Evolutionary conservation across 306 rosid species (phyloP), one percentile per base, ranked within the genome.

Genomic region (Trichosanthes truncata): DNA sequence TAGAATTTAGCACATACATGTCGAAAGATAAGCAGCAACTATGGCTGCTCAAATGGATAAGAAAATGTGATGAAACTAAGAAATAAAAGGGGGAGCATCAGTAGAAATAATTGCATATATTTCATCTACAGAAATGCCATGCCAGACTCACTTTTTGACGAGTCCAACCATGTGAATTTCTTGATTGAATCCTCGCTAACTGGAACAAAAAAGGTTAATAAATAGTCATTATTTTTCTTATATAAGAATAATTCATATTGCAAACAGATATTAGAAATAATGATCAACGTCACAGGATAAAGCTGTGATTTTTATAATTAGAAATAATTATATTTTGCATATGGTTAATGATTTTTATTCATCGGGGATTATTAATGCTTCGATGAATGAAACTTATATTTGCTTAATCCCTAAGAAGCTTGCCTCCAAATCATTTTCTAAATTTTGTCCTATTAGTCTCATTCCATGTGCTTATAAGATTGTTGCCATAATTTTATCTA

Each of bases 111-210:
- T 71, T 71, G 23, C 77, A 25, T 72, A 45, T 45, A 38, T 46
- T 48, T 71, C 59, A 78, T 7, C 69, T 11, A 20, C 10, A 36
- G 7, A 59, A 4, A 56, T 25, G 29, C 9, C 38, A 25, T 15
- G 21, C 25, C 20, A 76, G 40, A 84, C 97, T 87, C 87, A 95
- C 98, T 83, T 95, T 95, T 84, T 92, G 98, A 45, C 97, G 97
- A 87, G 93, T 91, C 98, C 97, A 95, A 78, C 92, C 91, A 78
- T 85, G 90, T 67, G 80, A 81, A 68, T 85, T 89, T 77, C 98
- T 89, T 76, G 40, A 74, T 81, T 92, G 97, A 84, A 95, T 87
- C 83, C 97, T 89, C 60, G 82, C 35, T 78, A 92, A 83, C 98
- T 94, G 89, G 9, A 78, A 88, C 38, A 72, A 13, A 74, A 85